Percentiles rank a stretch among this genome's conserved stretches.
Evolutionary conservation across 805 yeast genomes (phyloP).

Genomic region (Candida chilensis): DNA sequence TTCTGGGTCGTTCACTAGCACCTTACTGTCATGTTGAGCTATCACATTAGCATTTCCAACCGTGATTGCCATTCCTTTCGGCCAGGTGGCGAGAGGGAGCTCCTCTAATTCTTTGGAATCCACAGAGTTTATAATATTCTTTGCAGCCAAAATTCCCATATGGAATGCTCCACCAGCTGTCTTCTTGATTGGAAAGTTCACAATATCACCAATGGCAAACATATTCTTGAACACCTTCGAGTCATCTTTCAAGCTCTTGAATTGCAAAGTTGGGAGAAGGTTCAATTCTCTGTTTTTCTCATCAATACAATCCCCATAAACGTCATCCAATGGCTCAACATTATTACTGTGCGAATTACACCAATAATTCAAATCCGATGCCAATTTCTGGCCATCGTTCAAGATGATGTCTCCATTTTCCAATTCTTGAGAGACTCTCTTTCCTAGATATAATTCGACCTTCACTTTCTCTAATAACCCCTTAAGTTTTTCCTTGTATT

Average conservation of each 20-base stretch:
- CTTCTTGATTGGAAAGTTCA: conserved; percentile 23
- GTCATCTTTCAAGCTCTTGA: too few species aligned
- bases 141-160: conserved; percentile 13
- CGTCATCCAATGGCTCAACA: conserved; percentile 13
- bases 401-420: conserved; percentile 8
- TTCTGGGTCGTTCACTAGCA: conserved; percentile 11
- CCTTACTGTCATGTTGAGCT: conserved; percentile 12
- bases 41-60: conserved; percentile 10
- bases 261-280: conserved; percentile 13
- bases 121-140: conserved; percentile 9
- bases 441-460: conserved; percentile 13
- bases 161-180: conserved; percentile 28
- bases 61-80: conserved; percentile 12
- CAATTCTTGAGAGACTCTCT: conserved; percentile 16
- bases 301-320: conserved; percentile 11
- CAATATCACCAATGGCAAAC: conserved; percentile 26
- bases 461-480: conserved; percentile 10
- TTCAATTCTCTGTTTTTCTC: conserved; percentile 9
- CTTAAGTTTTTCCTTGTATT: conserved; percentile 8
- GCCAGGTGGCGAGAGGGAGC: conserved; percentile 10
- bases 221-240: conserved; percentile 15
- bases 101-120: conserved; percentile 2
- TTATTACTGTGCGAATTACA: conserved; percentile 23
- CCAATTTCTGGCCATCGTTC: conserved; percentile 11
- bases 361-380: conserved; percentile 24